Conservation (phyloP, 2,329 filamentous ascomycete species). For the Alternaria panax region DNA sequence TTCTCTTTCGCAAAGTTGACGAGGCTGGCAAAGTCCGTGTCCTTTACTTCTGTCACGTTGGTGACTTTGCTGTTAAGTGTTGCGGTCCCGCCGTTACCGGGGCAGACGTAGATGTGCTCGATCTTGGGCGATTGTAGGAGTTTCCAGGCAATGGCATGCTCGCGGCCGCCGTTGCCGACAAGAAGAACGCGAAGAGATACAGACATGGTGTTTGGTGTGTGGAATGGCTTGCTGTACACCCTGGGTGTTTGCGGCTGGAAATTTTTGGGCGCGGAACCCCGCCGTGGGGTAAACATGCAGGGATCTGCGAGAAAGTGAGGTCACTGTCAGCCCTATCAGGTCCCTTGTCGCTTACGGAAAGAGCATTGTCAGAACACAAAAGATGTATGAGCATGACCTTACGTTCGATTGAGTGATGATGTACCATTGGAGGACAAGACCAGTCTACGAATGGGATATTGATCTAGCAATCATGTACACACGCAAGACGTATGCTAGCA, state of each 20-base stretch:
- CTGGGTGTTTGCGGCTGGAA: conserved; percentile 15
- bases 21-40: conserved; percentile 79
- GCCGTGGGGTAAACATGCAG: conserved; percentile 29
- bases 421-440: neutral
- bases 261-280: conserved; percentile 28
- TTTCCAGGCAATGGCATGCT: conserved; percentile 96
- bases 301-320: conserved; percentile 17
- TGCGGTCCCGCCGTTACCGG: conserved; percentile 82
- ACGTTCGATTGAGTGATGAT: neutral
- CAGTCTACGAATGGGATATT: conserved; percentile 1
- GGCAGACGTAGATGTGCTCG: conserved; percentile 72
- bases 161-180: conserved; percentile 91
- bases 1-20: conserved; percentile 77
- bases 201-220: conserved; percentile 28
- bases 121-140: conserved; percentile 82
- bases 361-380: neutral
- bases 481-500: neutral
- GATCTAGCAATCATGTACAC: neutral
- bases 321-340: conserved; percentile 26
- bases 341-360: neutral
- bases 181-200: conserved; percentile 67
- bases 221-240: conserved; percentile 4
- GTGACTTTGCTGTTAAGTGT: conserved; percentile 60
- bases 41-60: conserved; percentile 74
- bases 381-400: too few species aligned